A percentile compares a stretch with the other conserved stretches of the same genome.
Conservation (phyloP, 345 rosid species). For the Dipteronia dyeriana region DNA sequence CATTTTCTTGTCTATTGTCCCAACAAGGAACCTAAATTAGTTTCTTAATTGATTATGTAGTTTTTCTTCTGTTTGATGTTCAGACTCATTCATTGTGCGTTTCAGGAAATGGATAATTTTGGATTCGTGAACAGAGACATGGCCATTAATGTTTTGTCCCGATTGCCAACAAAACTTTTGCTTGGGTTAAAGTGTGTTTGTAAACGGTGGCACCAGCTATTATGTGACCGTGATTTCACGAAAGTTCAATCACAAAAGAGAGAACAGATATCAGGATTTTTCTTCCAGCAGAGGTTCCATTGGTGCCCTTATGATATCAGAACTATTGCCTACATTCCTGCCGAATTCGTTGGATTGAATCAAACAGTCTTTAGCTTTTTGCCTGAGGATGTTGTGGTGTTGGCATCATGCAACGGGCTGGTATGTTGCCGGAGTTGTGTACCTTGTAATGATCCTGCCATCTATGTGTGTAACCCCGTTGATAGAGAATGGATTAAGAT, state of each 20-base stretch:
- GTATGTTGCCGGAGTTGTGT: conserved; percentile 38
- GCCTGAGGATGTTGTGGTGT: conserved; percentile 37
- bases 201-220: conserved; percentile 34
- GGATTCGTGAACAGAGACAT: conserved; percentile 23
- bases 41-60: not conserved
- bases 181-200: conserved; percentile 31
- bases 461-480: conserved; percentile 46
- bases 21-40: not conserved
- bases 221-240: conserved; percentile 31
- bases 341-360: conserved; percentile 14
- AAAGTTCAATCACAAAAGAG: conserved; percentile 27
- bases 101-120: conserved; percentile 20
- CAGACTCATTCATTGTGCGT: not conserved
- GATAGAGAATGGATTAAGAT: conserved; percentile 38
- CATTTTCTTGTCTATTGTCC: not conserved
- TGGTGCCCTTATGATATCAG: conserved; percentile 26
- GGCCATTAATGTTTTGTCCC: conserved; percentile 36
- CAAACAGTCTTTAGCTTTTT: conserved; percentile 36
- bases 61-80: not conserved
- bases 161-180: conserved; percentile 35
- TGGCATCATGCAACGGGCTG: conserved; percentile 43
- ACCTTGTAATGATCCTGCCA: conserved; percentile 29
- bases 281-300: conserved; percentile 32
- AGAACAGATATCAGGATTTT: conserved; percentile 40
- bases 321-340: conserved; percentile 37